phyloP scores from a whole-genome alignment of 768 basidiomycete species.

The Coprinopsis strossmayeri region DNA sequence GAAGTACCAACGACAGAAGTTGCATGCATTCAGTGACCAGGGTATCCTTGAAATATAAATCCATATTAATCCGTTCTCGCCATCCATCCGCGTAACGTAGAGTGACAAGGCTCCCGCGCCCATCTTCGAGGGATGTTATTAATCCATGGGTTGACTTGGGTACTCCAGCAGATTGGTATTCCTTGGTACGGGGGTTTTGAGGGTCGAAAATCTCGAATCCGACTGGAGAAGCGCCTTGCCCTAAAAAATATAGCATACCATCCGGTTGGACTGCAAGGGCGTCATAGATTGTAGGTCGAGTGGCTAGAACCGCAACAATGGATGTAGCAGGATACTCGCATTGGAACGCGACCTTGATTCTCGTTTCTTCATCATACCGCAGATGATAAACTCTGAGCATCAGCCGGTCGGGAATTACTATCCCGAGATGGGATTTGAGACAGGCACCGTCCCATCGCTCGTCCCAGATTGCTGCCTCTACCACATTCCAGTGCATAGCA shows the following conservation, averaged over 20 bases:
- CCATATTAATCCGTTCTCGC: slow-evolving; percentile 39
- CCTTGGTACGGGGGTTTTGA: not conserved
- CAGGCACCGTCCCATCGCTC: slow-evolving; percentile 50
- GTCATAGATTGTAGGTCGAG: slow-evolving; percentile 60
- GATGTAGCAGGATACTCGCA: slow-evolving; percentile 34
- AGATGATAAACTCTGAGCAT: not conserved
- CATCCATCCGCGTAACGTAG: slow-evolving; percentile 48
- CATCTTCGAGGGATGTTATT: slow-evolving; percentile 41
- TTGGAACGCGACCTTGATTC: not conserved
- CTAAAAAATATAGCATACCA: slow-evolving; percentile 32
- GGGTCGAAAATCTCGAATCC: slow-evolving; percentile 11
- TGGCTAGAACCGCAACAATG: slow-evolving; percentile 52
- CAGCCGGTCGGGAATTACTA: not conserved
- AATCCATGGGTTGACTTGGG: slow-evolving; percentile 10
- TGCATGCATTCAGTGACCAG: slow-evolving; percentile 57
- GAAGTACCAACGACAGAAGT: slow-evolving; percentile 55
- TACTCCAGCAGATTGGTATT: slow-evolving; percentile 1
- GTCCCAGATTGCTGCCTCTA: slow-evolving; percentile 60
- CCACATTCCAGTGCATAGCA: slow-evolving; percentile 33
- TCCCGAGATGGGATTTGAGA: slow-evolving; percentile 1
- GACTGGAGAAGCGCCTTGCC: not conserved
- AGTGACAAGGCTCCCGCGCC: slow-evolving; percentile 44
- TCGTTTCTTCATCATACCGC: not conserved
- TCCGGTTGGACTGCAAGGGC: slow-evolving; percentile 58
- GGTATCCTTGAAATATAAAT: slow-evolving; percentile 47